phyloP scores from a whole-genome alignment of 2,329 filamentous ascomycete species.

The Elsinoe necatrix region DNA sequence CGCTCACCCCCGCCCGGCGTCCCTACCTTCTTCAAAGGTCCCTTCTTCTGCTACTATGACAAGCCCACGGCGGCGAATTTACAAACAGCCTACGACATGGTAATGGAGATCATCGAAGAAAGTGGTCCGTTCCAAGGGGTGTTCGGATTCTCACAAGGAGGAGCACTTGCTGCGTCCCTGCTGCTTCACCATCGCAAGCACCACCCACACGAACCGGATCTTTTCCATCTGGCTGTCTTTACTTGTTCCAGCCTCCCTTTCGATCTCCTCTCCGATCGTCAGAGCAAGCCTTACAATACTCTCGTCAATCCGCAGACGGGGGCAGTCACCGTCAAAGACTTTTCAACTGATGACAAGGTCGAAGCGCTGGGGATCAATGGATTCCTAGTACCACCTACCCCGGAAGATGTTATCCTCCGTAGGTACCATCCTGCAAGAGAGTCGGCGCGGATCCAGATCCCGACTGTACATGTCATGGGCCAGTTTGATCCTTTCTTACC shows the following conservation, averaged over 20 bases:
- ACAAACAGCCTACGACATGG: conserved; percentile 15
- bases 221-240: background rate
- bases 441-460: background rate
- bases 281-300: background rate
- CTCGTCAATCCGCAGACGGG: background rate
- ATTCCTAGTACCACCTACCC: background rate
- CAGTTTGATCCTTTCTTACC: background rate
- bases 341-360: background rate
- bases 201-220: background rate
- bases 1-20: background rate
- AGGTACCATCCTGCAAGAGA: background rate
- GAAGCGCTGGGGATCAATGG: background rate
- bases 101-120: conserved; percentile 55
- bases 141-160: conserved; percentile 77
- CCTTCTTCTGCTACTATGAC: background rate
- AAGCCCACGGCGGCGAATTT: background rate
- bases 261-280: background rate
- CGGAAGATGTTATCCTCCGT: background rate
- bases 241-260: background rate
- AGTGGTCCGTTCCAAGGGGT: conserved; percentile 68
- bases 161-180: conserved; percentile 58
- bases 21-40: background rate
- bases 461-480: background rate
- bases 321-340: background rate
- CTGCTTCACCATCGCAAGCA: conserved; percentile 31